A percentile compares a stretch with the other conserved stretches of the same genome.
Evolutionary conservation across 768 basidiomycete genomes (phyloP).

Genomic region (Leccinum disarticulatum): DNA sequence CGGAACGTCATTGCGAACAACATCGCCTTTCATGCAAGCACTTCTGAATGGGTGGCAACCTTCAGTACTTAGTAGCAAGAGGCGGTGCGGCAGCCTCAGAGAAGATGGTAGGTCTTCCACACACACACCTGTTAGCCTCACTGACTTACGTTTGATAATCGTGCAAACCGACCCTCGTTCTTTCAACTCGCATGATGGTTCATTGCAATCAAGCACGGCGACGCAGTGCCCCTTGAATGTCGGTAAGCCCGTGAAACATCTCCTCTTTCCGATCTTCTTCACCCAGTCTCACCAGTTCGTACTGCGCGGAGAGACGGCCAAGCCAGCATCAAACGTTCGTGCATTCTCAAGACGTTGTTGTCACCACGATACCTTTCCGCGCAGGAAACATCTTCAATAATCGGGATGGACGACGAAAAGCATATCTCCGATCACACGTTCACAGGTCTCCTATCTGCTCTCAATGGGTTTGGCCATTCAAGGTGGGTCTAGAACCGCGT

Average conservation of each 20-base stretch:
- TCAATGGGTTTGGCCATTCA: slow-evolving; percentile 57
- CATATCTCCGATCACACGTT: slow-evolving; percentile 31
- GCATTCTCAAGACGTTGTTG: background rate
- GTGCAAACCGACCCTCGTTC: background rate
- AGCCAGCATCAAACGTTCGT: slow-evolving; percentile 1
- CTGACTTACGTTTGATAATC: background rate
- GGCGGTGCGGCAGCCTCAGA: background rate
- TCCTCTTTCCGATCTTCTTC: slow-evolving; percentile 3
- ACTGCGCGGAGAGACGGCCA: background rate
- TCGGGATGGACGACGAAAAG: slow-evolving; percentile 19
- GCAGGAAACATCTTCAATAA: slow-evolving; percentile 1
- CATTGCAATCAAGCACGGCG: background rate
- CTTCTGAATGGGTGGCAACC: background rate
- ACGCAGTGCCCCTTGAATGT: background rate
- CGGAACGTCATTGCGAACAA: too few relatives aligned
- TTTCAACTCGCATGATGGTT: background rate
- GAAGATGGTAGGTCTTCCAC: background rate
- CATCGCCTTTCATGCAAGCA: too few relatives aligned
- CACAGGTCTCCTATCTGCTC: slow-evolving; percentile 29
- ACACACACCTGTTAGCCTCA: background rate
- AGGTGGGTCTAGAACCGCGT: slow-evolving; percentile 3
- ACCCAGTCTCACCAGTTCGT: slow-evolving; percentile 15
- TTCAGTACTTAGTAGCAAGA: background rate
- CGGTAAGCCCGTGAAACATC: background rate
- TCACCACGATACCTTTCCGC: slow-evolving; percentile 11